Conservation (phyloP, 2,329 filamentous ascomycete species). For the Alternaria dauci region DNA sequence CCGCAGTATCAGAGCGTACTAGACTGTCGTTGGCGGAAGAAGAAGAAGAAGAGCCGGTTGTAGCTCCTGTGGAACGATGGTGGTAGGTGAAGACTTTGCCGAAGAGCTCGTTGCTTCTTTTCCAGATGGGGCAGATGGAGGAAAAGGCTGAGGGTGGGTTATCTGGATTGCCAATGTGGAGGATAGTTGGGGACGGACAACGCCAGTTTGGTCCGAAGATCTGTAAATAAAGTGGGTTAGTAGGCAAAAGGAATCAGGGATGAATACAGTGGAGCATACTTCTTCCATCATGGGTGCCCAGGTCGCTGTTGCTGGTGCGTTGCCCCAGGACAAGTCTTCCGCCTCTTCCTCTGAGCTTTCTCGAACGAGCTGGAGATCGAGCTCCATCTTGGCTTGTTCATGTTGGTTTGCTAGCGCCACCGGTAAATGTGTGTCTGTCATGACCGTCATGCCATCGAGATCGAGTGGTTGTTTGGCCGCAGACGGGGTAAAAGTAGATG, state of each 20-base stretch:
- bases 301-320: constrained; percentile 31
- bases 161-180: constrained; percentile 39
- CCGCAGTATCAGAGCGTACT: constrained; percentile 14
- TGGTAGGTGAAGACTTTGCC: constrained; percentile 36
- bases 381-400: constrained; percentile 14
- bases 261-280: constrained; percentile 10
- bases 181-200: constrained; percentile 40
- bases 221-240: constrained; percentile 8
- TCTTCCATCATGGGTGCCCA: constrained; percentile 44
- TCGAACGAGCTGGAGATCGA: constrained; percentile 27
- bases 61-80: background rate
- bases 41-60: background rate
- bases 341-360: constrained; percentile 21
- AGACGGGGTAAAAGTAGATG: constrained; percentile 22
- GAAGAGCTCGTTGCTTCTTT: constrained; percentile 43
- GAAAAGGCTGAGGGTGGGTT: constrained; percentile 5
- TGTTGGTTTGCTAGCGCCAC: background rate
- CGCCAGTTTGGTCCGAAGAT: constrained; percentile 43
- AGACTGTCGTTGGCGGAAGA: background rate
- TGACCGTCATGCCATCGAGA: constrained; percentile 46
- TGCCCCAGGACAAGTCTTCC: constrained; percentile 23
- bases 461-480: constrained; percentile 28
- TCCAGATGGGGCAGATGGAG: constrained; percentile 38
- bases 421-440: constrained; percentile 19
- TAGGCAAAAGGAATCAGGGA: background rate